Base-by-base conservation (phyloP, 495 filamentous ascomycete genomes). In the Aspergillus cavernicola region DNA sequence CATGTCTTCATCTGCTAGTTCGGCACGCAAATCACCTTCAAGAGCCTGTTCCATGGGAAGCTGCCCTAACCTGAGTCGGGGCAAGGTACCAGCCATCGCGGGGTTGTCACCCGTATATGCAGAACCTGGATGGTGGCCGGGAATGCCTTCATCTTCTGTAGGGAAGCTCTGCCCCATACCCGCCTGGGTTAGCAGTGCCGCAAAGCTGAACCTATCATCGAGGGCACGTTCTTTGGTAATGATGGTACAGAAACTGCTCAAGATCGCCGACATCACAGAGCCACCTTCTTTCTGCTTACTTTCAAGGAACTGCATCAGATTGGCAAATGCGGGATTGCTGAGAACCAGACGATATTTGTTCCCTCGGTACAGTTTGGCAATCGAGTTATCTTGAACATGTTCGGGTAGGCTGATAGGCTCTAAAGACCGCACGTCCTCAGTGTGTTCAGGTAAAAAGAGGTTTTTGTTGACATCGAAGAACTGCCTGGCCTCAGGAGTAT, bases 121-220 rank as follows among this genome's bases (percentile, higher is more conserved):
- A 3, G 91, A 87, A 0, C 93, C 93, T 1, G 89, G 89, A 54
- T 90, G 86, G 41, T 95, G 86, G 5, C 95, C 95, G 0, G 89
- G 88, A 55, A 98, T 97, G 31, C 93, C 93, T 66, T 98, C 93
- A 59, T 93, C 86, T 61, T 93, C 86, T 28, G 87, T 84, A 10
- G 86, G 85, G 52, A 81, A 78, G 7, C 81, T 76, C 35, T 92
- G 87, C 10, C 84, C 85, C 1, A 80, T 74, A 11, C 69, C 62
- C 24, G 73, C 72, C 32, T 85, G 79, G n/a, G 81, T 83, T n/a
- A 88, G 76, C 62, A 96, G 82, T 4, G 86, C 81, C 50, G 89
- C 86, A 58, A 96, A 90, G 65, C 87, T 91, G 55, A 83, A 89
- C 12, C 87, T 82, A 38, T 87, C 83, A 41, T 89, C 85, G 1